Evolutionary conservation across 768 basidiomycete genomes (phyloP), one percentile per base, ranked within the genome.

Genomic region (Lanmaoa rubissima): DNA sequence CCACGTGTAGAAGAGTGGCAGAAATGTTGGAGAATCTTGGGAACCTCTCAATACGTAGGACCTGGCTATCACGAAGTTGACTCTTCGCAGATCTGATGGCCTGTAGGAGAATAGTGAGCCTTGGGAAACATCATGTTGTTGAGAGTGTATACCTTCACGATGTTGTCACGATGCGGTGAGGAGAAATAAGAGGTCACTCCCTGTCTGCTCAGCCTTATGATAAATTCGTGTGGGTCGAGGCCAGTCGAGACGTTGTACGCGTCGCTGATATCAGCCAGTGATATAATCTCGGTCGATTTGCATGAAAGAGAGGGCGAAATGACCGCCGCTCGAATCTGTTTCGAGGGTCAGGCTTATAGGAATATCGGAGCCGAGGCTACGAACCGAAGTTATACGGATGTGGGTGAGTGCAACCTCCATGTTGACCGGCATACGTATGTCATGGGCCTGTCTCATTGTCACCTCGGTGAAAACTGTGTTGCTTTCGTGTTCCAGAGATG

Each of bases 1-100:
- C 90, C 32, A 93, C 82, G 63, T 94, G 94, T n/a, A 96, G 76
- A 45, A 97, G 73, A 0, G 90, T 88, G 0, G 92, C 90, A 8
- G 91, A 87, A 19, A 94, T 86, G 64, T 94, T 94, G 3, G 87
- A 90, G 57, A 92, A 86, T 51, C 89, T 80, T 8, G 88, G 83
- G 60, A 87, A 85, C 10, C 90, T 78, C 57, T 89, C 89, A 5
- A 81, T 72, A 8, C 82, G 73, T 1, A 77, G 69, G 31, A 75
- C 67, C 36, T 80, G 81, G 8, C 73, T 76, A 41, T 85, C 83
- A 57, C 83, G 85, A 64, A 89, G 75, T 26, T 80, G 80, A 21
- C 82, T 83, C 67, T 94, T 94, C 1, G 90, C 86, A n/a, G 78
- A 76, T 38, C 91, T 82, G 57, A 94, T 86, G 4, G 82, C 73